Evolutionary conservation across 1,139 yeast species (phyloP), one percentile per base, ranked within the genome.

Genomic region (Saccharomyces hybrid): DNA sequence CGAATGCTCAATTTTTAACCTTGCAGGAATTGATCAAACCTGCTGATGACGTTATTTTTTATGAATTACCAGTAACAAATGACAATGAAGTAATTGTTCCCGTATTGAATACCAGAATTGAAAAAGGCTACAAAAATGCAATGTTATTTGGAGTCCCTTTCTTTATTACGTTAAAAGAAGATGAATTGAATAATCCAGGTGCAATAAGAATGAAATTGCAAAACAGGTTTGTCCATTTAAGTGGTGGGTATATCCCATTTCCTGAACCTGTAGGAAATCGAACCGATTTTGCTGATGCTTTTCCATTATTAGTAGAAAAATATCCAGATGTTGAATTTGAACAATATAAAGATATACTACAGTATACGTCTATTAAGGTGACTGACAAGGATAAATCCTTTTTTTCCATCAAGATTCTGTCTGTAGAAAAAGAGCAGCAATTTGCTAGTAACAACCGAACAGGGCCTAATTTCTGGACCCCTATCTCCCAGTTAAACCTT

Each of bases 81-180:
- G 55, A 61, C 1, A 66, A 65, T 14, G 84, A 82, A 59, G 60
- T 83, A 14, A 75, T 88, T 34, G 76, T 89, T 3, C 96, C 97
- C 0, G 88, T 89, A 0, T 73, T 83, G 55, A 84, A 79, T 65
- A 76, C 84, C 1, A 75, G 75, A 1, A 71, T 75, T 14, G 80
- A 78, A 54, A 75, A 69, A 62, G 54, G 79, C 64, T 64, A 70
- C 58, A 62, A 58, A 9, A 65, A 64, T 9, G 70, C 77, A 0
- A 69, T 69, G 16, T 64, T 78, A 2, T 86, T 88, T 71, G 95
- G 90, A 1, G 70, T 85, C 2, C 97, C 98, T 1, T 81, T 88
- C 62, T 85, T 89, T 64, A 75, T 89, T 44, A 78, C 83, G 0
- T 66, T 88, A 27, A 70, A 78, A 4, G 74, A 72, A 31, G 72